phyloP scores from a whole-genome alignment of 192 early-diverging fungal species.

The Linnemannia zychae region DNA sequence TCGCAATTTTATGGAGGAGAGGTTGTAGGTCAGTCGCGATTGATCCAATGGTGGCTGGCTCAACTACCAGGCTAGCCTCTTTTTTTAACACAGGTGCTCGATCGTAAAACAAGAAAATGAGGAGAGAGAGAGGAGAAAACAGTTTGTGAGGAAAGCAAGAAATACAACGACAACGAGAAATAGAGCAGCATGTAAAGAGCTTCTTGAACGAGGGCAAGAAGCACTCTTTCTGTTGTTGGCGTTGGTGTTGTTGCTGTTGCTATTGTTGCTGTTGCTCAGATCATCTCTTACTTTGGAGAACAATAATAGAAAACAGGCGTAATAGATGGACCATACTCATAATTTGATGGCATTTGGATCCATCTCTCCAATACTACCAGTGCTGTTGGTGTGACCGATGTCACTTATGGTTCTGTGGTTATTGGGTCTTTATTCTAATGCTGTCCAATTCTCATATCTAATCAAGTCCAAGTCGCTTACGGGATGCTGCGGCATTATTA shows the following conservation, averaged over 20 bases:
- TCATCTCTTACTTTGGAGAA: background rate
- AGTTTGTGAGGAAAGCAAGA: background rate
- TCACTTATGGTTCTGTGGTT: background rate
- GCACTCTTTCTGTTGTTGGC: too few species aligned
- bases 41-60: too few species aligned
- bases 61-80: too few species aligned
- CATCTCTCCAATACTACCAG: background rate
- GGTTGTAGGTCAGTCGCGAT: too few species aligned
- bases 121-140: background rate
- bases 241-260: too few species aligned
- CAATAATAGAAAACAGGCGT: background rate
- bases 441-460: slow-evolving; percentile 7
- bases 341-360: slow-evolving; percentile 1
- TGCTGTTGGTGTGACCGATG: background rate
- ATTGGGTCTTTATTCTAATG: too few species aligned
- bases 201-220: too few species aligned
- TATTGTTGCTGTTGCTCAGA: background rate
- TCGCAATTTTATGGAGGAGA: too few species aligned
- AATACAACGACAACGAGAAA: background rate
- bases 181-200: background rate
- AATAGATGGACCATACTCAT: background rate
- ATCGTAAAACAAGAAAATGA: too few species aligned
- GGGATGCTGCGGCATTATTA: slow-evolving; percentile 4
- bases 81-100: too few species aligned
- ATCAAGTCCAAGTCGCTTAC: slow-evolving; percentile 43